These are phyloP conservation scores for Strobilomyces echinocephalus DNA, from an alignment of 768 basidiomycete species.

Conservation along the genomic window DNA sequence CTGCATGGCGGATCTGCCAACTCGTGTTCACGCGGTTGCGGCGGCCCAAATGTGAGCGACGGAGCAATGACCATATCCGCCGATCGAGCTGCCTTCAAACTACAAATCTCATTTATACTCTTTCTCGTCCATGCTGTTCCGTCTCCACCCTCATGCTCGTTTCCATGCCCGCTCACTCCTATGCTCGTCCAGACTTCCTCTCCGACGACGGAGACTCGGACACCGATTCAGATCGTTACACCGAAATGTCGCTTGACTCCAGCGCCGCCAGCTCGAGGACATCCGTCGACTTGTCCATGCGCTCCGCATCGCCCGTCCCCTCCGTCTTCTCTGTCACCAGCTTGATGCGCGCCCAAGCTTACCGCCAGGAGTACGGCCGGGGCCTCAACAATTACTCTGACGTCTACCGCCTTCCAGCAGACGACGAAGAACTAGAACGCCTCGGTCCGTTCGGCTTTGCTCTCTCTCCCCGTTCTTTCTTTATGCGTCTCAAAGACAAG, in stretches of 20 bases:
- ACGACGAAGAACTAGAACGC: constrained; percentile 69
- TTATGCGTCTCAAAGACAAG: constrained; percentile 42
- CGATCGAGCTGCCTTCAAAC: constrained; percentile 26
- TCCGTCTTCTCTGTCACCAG: constrained; percentile 68
- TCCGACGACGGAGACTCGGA: constrained; percentile 46
- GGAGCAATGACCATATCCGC: constrained; percentile 34
- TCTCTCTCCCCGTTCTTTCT: constrained; percentile 4
- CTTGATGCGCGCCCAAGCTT: constrained; percentile 54
- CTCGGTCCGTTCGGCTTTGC: constrained; percentile 43
- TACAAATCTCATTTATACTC: constrained; percentile 23
- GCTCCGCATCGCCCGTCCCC: constrained; percentile 59
- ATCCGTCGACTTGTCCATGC: constrained; percentile 56
- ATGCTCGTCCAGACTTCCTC: constrained; percentile 3
- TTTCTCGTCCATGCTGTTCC: not conserved
- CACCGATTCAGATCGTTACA: constrained; percentile 39
- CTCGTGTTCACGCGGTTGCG: constrained; percentile 26
- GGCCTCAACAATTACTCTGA: constrained; percentile 75
- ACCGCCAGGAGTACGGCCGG: constrained; percentile 64
- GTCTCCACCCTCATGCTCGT: constrained; percentile 7
- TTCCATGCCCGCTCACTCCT: constrained; percentile 13
- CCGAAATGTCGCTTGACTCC: constrained; percentile 38
- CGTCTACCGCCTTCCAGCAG: constrained; percentile 72
- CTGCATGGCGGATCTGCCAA: constrained; percentile 16
- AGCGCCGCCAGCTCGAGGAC: constrained; percentile 48
- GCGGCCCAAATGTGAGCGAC: constrained; percentile 20